Evolutionary conservation across 495 filamentous ascomycete genomes (phyloP).

Genomic region (Elaphomyces granulatus): DNA sequence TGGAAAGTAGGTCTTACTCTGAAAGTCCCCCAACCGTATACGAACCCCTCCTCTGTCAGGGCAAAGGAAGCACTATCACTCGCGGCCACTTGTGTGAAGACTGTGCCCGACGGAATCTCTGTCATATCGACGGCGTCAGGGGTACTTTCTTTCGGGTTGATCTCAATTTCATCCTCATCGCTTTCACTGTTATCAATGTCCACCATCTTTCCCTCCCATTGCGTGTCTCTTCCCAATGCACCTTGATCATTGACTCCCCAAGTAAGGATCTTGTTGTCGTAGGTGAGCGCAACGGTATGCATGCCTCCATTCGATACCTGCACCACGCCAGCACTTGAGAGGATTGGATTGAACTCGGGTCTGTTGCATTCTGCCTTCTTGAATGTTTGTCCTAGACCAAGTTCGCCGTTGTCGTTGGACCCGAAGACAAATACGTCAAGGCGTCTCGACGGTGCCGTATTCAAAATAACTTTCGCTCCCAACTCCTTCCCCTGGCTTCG

Average conservation of each 20-base stretch:
- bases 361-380: constrained; percentile 33
- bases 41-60: constrained; percentile 46
- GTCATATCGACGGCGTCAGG: constrained; percentile 34
- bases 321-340: constrained; percentile 42
- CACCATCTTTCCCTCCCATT: constrained; percentile 36
- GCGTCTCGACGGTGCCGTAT: constrained; percentile 19
- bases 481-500: neutral
- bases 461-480: constrained; percentile 15
- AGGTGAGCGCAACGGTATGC: constrained; percentile 49
- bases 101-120: constrained; percentile 35
- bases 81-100: constrained; percentile 45
- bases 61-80: constrained; percentile 49
- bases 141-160: constrained; percentile 46
- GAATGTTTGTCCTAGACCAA: constrained; percentile 36
- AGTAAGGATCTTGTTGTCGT: constrained; percentile 49
- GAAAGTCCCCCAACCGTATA: constrained; percentile 65
- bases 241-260: constrained; percentile 63
- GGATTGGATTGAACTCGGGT: constrained; percentile 35
- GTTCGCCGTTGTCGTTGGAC: constrained; percentile 34
- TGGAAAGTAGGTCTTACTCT: too few relatives aligned
- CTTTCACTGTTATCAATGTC: constrained; percentile 29
- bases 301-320: constrained; percentile 50
- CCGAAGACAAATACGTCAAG: constrained; percentile 41
- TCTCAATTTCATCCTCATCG: constrained; percentile 33
- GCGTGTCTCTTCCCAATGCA: constrained; percentile 49